Percentiles rank a stretch among this genome's conserved stretches.
Evolutionary conservation across 2,329 filamentous ascomycete species (phyloP).

Genomic region (Pyrenochaeta sp.): DNA sequence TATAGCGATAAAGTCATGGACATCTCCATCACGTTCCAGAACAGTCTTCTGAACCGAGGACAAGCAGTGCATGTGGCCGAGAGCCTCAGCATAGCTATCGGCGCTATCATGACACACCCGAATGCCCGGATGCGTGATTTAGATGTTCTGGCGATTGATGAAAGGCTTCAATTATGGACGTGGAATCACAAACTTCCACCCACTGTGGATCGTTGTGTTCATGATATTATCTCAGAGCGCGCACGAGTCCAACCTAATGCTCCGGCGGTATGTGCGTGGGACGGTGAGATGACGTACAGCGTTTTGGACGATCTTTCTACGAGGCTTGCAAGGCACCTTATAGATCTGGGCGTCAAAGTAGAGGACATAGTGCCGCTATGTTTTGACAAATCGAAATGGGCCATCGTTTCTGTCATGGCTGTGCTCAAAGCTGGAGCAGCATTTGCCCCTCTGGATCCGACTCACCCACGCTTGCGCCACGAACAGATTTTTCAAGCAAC

Average conservation of each 20-base stretch:
- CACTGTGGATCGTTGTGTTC: slow-evolving; percentile 11
- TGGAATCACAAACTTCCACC: slow-evolving; percentile 13
- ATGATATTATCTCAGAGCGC: slow-evolving; percentile 8
- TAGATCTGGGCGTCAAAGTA: slow-evolving; percentile 7
- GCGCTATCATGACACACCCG: slow-evolving; percentile 27
- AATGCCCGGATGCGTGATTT: no score
- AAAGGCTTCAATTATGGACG: slow-evolving; percentile 13
- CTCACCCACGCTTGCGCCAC: slow-evolving; percentile 3
- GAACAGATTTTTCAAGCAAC: not conserved
- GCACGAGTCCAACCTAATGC: slow-evolving; percentile 11
- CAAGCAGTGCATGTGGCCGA: no score
- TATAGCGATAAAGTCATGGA: no score
- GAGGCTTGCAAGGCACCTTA: slow-evolving; percentile 15
- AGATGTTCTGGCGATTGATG: no score
- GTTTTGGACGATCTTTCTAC: slow-evolving; percentile 15
- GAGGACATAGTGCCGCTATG: slow-evolving; percentile 14
- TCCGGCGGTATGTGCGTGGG: slow-evolving; percentile 17
- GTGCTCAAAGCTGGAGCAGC: slow-evolving; percentile 53
- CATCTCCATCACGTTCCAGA: no score
- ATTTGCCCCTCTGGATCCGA: slow-evolving; percentile 41
- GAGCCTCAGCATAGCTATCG: no score
- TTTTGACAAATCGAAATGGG: slow-evolving; percentile 27
- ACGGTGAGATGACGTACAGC: slow-evolving; percentile 21
- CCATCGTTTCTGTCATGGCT: slow-evolving; percentile 49
- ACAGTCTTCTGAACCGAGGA: no score